These are phyloP conservation scores for Fusarium pininemorale DNA, from an alignment of 2,329 filamentous ascomycete genomes.

Conservation along the genomic window DNA sequence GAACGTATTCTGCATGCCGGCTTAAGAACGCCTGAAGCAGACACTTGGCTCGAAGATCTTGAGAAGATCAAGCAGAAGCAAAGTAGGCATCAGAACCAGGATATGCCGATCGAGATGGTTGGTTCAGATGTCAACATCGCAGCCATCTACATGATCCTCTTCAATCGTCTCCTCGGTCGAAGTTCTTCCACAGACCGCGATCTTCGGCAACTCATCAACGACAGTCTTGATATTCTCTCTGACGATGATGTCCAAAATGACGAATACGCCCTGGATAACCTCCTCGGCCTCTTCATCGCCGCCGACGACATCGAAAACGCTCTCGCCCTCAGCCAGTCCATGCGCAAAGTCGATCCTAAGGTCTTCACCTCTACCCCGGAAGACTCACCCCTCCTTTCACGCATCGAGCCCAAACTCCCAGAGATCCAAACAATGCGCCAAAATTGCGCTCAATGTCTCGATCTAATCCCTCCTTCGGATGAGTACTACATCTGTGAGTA, in stretches of 20 bases:
- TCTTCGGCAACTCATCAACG: conserved; percentile 47
- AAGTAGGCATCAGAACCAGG: conserved; percentile 49
- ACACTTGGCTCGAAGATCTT: conserved; percentile 48
- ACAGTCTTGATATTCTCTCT: conserved; percentile 51
- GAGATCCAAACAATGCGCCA: conserved; percentile 48
- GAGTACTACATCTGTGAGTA: conserved; percentile 49
- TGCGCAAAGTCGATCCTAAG: conserved; percentile 48
- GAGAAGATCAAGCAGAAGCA: conserved; percentile 50
- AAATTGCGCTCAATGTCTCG: conserved; percentile 52
- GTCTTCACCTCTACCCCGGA: conserved; percentile 41
- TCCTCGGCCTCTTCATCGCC: conserved; percentile 52
- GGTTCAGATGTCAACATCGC: conserved; percentile 55
- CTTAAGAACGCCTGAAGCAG: conserved; percentile 39
- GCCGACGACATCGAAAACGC: conserved; percentile 50
- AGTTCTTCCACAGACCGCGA: conserved; percentile 42
- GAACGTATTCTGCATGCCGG: conserved; percentile 45
- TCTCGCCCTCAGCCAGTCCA: conserved; percentile 50
- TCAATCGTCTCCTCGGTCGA: conserved; percentile 48
- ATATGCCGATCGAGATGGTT: conserved; percentile 52
- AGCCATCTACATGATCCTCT: conserved; percentile 51
- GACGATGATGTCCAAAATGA: conserved; percentile 55
- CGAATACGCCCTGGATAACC: conserved; percentile 53
- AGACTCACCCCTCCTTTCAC: conserved; percentile 43
- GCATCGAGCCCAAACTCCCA: conserved; percentile 49
- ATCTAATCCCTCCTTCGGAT: conserved; percentile 45